Evolutionary conservation across 345 rosid species (phyloP).

Genomic region (Boechera retrofracta): DNA sequence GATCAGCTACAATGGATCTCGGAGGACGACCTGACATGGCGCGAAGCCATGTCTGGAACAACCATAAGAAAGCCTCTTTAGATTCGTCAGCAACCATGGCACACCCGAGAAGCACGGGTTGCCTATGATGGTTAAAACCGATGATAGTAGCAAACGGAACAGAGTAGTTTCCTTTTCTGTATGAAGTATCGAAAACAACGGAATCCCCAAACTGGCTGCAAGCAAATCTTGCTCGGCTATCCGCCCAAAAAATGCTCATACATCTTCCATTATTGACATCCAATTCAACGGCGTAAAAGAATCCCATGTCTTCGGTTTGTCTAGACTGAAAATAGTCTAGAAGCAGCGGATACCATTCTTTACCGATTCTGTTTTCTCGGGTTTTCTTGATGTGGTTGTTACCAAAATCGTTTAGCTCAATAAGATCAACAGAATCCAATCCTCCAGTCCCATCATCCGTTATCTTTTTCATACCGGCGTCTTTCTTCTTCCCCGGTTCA

Average conservation of each 20-base stretch:
- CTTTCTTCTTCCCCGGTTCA: constrained; percentile 51
- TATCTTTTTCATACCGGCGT: constrained; percentile 59
- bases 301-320: constrained; percentile 87
- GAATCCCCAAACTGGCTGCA: constrained; percentile 89
- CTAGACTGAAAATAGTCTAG: constrained; percentile 72
- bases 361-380: constrained; percentile 62
- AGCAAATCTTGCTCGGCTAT: constrained; percentile 85
- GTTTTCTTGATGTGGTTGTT: constrained; percentile 42
- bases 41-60: constrained; percentile 83
- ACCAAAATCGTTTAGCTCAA: constrained; percentile 47
- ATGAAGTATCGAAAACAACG: constrained; percentile 74
- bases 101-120: constrained; percentile 89
- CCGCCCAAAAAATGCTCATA: constrained; percentile 86
- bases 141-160: constrained; percentile 83
- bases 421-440: constrained; percentile 53
- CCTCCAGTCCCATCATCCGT: constrained; percentile 58
- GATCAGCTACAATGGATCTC: constrained; percentile 80
- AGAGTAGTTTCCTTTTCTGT: constrained; percentile 59
- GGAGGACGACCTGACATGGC: constrained; percentile 81
- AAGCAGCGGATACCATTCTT: constrained; percentile 75
- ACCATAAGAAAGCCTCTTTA: constrained; percentile 72
- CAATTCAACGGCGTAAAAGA: constrained; percentile 74
- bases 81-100: constrained; percentile 77
- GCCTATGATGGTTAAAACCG: constrained; percentile 89
- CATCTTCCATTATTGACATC: constrained; percentile 62